These are phyloP conservation scores for Paramarasmius palmivorus DNA, from an alignment of 1,284 basidiomycete species.

Conservation along the genomic window DNA sequence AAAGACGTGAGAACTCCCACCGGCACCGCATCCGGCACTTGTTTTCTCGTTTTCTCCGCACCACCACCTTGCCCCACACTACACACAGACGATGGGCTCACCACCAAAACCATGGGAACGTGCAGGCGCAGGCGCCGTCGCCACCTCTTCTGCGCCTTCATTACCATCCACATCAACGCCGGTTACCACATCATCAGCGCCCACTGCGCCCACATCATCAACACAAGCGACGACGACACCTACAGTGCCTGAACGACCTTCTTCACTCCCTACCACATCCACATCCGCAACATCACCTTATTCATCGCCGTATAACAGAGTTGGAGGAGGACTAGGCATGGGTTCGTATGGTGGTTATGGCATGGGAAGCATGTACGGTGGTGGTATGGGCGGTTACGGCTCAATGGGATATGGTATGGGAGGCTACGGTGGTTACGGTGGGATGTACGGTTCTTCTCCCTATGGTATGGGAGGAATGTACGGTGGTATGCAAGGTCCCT, in stretches of 20 bases:
- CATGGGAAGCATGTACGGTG: no score
- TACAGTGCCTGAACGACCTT: constrained; percentile 47
- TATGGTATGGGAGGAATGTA: constrained; percentile 33
- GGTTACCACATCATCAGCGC: constrained; percentile 13
- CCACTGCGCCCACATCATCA: constrained; percentile 19
- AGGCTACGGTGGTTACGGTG: constrained; percentile 30
- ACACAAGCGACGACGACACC: constrained; percentile 28
- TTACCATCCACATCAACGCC: constrained; percentile 23
- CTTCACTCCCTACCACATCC: constrained; percentile 36
- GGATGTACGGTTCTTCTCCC: no score
- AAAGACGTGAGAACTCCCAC: no score
- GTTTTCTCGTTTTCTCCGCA: no score
- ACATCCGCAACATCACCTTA: constrained; percentile 28
- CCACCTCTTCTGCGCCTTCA: constrained; percentile 22
- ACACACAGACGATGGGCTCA: constrained; percentile 59
- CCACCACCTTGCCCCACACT: not conserved
- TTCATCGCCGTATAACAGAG: constrained; percentile 38
- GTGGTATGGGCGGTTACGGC: no score
- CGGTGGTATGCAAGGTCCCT: constrained; percentile 31
- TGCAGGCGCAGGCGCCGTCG: constrained; percentile 34
- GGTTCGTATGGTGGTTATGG: constrained; percentile 26
- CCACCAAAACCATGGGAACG: constrained; percentile 88
- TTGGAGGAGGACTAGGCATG: constrained; percentile 12
- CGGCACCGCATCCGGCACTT: no score
- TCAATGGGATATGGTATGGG: constrained; percentile 22